Base-by-base conservation (phyloP, 106 monocot genomes). In the Alisma plantagoaquatica region DNA sequence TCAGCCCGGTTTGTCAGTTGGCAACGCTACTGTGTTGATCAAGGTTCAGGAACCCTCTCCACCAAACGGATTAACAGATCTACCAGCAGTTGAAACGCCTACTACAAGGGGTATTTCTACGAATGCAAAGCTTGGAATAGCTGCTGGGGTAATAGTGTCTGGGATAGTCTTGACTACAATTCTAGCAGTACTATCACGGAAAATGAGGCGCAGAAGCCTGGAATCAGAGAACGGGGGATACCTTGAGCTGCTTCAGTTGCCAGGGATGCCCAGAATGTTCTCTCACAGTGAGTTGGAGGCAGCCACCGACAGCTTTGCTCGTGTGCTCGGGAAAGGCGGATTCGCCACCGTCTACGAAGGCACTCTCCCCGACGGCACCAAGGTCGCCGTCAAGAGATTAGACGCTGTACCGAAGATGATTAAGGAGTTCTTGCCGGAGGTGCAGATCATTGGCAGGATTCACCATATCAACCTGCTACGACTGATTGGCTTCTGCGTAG, bases 261-360 rank as follows among this genome's bases (percentile, higher is more conserved):
- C 35, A 38, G 35, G 35, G 14, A 38, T 38, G 35, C 35, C 35
- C 6, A 14, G 9, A 38, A 38, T 6, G 14, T 38, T 38, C 14
- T 38, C 35, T 8, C 14, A 8, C 35, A 14, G 14, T 8, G 35
- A 38, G 35, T 38, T 38, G 35, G 51, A 54, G 18, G 12, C 57
- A 23, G 70, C 79, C 19, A 80, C 74, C 0, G 32, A 66, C 24
- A 59, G 63, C 62, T 80, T 80, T 33, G 41, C 33, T 14, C 50
- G 29, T 31, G 70, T 70, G 54, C 51, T 80, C 1, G 79, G 79
- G 20, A 26, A 71, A 57, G 79, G 79, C 25, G 79, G 79, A 23
- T 80, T 80, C 48, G 79, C 74, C 2, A 61, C 74, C 28, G 79
- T 80, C 14, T 80, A 57, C 33, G 63, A 77, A 5, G 72, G 77